These are phyloP conservation scores for Tephrocybe rancida DNA, from an alignment of 768 basidiomycete species.

Conservation along the genomic window DNA sequence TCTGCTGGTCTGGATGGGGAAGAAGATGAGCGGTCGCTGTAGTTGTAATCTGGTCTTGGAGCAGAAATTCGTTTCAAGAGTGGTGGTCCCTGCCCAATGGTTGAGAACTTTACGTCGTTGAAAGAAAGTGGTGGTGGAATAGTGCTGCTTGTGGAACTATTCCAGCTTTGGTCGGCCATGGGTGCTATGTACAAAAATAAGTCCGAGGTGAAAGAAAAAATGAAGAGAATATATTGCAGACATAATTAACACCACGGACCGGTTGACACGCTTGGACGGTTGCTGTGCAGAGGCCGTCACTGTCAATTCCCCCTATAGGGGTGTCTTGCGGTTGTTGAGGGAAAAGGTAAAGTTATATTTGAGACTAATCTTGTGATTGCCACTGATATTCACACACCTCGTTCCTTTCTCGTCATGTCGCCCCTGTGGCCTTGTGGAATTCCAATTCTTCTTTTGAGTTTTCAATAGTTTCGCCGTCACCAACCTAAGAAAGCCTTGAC, in stretches of 20 bases:
- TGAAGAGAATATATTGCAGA: not conserved
- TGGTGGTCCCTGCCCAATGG: constrained; percentile 55
- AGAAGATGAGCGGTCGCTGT: constrained; percentile 22
- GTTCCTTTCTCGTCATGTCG: too few species aligned
- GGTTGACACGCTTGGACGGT: not conserved
- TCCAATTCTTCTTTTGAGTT: too few species aligned
- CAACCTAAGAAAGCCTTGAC: not conserved
- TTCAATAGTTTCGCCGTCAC: too few species aligned
- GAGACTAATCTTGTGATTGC: constrained; percentile 2
- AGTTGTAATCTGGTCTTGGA: constrained; percentile 26
- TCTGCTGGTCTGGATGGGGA: constrained; percentile 21
- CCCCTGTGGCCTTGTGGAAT: too few species aligned
- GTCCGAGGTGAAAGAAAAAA: constrained; percentile 1
- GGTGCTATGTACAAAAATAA: not conserved
- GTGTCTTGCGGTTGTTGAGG: too few species aligned
- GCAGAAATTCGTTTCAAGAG: constrained; percentile 53
- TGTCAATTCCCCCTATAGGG: not conserved
- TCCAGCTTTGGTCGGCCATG: constrained; percentile 1
- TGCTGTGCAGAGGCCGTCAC: too few species aligned
- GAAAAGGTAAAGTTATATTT: not conserved
- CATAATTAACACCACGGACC: not conserved
- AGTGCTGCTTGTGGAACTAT: not conserved
- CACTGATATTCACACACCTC: too few species aligned
- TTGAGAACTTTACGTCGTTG: constrained; percentile 47
- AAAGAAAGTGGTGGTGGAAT: constrained; percentile 39